Conservation (phyloP, 2,329 filamentous ascomycete genomes). For the Fusarium sp. region DNA sequence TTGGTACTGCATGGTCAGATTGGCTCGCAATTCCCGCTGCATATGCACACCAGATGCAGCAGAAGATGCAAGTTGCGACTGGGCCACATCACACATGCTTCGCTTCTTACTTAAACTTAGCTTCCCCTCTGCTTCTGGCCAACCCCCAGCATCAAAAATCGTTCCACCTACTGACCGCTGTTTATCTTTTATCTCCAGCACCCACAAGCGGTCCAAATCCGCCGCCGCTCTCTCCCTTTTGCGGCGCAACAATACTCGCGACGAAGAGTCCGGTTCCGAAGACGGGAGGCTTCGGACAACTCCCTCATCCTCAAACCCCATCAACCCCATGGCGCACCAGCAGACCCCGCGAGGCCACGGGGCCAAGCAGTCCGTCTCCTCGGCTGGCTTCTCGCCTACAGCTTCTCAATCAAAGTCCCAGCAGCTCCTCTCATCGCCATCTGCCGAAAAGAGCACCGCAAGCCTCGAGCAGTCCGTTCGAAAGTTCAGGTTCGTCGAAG, state of each 20-base stretch:
- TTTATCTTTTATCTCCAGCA: conserved; percentile 44
- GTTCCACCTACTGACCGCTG: conserved; percentile 49
- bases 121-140: conserved; percentile 20
- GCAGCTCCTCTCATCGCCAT: conserved; percentile 47
- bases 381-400: conserved; percentile 57
- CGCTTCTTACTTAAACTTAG: conserved; percentile 35
- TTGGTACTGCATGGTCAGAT: conserved; percentile 8
- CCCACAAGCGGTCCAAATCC: conserved; percentile 68
- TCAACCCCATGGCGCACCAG: conserved; percentile 54
- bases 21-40: conserved; percentile 24
- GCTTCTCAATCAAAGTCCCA: conserved; percentile 49
- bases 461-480: conserved; percentile 93
- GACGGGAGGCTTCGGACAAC: conserved; percentile 59
- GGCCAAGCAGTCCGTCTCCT: conserved; percentile 61
- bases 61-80: conserved; percentile 25
- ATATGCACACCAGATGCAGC: conserved; percentile 23
- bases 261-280: conserved; percentile 66
- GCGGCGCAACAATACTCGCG: conserved; percentile 63
- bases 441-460: conserved; percentile 57
- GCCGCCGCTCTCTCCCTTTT: conserved; percentile 65
- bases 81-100: conserved; percentile 39
- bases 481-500: conserved; percentile 95
- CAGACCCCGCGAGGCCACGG: conserved; percentile 57
- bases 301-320: conserved; percentile 48
- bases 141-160: conserved; percentile 40